Evolutionary conservation across 108 stramenopile genomes (phyloP).

Genomic region (Thalassiosira profunda): DNA sequence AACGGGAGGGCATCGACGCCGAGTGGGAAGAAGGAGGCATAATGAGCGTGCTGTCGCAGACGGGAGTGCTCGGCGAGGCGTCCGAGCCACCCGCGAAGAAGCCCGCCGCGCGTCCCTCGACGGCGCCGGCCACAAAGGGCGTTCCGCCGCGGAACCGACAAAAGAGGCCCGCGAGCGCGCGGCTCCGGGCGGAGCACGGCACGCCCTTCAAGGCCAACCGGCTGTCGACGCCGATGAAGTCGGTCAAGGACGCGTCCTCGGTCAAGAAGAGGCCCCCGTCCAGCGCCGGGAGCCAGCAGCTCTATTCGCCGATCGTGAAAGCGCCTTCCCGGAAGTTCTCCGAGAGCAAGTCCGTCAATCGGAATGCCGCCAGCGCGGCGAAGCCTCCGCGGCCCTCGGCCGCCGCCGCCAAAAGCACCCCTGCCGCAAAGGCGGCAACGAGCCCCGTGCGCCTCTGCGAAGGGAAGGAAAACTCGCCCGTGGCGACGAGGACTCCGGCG

Average conservation of each 20-base stretch:
- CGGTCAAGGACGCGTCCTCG: neutral
- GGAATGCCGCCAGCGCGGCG: too few relatives aligned
- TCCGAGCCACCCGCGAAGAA: neutral
- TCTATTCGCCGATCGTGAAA: conserved; percentile 5
- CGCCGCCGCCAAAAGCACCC: neutral
- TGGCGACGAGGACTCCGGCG: neutral
- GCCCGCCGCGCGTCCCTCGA: neutral
- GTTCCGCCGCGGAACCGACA: too few relatives aligned
- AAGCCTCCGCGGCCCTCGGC: neutral
- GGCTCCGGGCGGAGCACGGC: conserved; percentile 14
- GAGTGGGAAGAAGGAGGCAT: conserved; percentile 51
- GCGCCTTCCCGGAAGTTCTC: neutral
- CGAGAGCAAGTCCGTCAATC: neutral
- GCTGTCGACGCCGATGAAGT: conserved; percentile 13
- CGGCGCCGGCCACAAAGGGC: too few relatives aligned
- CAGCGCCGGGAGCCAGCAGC: neutral
- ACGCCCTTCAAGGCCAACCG: conserved; percentile 22
- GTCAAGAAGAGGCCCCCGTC: neutral
- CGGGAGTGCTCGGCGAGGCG: conserved; percentile 13
- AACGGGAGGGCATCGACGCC: conserved; percentile 31
- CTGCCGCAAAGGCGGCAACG: neutral
- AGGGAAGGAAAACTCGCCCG: conserved; percentile 21
- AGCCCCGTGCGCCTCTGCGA: neutral
- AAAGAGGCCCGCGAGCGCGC: conserved; percentile 2
- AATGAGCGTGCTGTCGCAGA: conserved; percentile 27